These are phyloP conservation scores for Sideroxylon spinosum DNA, from an alignment of 179 eudicot species.

Conservation along the genomic window DNA sequence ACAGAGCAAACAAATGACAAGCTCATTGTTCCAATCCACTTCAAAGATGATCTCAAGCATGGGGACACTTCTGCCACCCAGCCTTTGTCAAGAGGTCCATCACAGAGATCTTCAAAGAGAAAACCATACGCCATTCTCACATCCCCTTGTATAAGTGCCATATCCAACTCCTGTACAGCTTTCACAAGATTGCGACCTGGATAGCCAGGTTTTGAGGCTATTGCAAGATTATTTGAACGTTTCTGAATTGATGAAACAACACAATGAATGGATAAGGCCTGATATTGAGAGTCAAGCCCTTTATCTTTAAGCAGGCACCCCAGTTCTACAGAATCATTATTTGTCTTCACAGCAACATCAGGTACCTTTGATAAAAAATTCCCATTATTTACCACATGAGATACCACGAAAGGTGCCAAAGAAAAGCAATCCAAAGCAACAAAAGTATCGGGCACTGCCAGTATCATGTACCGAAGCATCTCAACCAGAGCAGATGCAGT, in stretches of 20 bases:
- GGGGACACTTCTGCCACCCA: conserved; percentile 81
- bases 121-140: conserved; percentile 52
- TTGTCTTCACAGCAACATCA: conserved; percentile 34
- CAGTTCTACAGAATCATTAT: conserved; percentile 32
- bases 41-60: conserved; percentile 62
- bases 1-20: conserved; percentile 64
- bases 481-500: conserved; percentile 69
- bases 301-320: conserved; percentile 33
- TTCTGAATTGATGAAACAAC: conserved; percentile 77
- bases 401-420: conserved; percentile 53
- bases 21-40: conserved; percentile 61
- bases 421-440: conserved; percentile 96
- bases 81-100: conserved; percentile 51
- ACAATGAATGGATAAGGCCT: conserved; percentile 51
- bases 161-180: conserved; percentile 73
- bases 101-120: conserved; percentile 62
- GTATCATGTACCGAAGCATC: conserved; percentile 82
- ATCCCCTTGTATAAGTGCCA: conserved; percentile 70
- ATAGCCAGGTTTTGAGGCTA: conserved; percentile 70
- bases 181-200: conserved; percentile 71
- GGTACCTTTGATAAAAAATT: conserved; percentile 36
- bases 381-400: conserved; percentile 42
- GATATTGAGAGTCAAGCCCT: conserved; percentile 40
- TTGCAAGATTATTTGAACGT: conserved; percentile 53
- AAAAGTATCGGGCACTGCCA: conserved; percentile 90